phyloP scores from a whole-genome alignment of 2,329 filamentous ascomycete genomes.

The Colletotrichum sidae region DNA sequence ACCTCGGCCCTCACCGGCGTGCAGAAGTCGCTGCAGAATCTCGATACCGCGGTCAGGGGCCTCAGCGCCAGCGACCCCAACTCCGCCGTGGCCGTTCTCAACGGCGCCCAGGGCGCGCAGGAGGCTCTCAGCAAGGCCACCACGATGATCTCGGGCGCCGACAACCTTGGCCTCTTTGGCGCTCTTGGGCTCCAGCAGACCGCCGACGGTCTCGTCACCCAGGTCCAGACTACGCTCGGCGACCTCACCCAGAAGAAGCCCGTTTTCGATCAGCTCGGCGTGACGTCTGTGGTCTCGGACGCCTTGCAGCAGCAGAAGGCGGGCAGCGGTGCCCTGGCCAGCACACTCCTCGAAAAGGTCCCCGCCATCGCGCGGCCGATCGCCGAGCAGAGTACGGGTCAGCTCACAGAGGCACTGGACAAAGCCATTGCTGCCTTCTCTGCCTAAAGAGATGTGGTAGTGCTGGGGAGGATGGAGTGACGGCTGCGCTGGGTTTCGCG shows the following conservation, averaged over 20 bases:
- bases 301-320: slow-evolving; percentile 24
- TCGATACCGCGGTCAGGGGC: slow-evolving; percentile 29
- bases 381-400: slow-evolving; percentile 31
- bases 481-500: slow-evolving; percentile 25
- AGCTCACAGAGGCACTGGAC: slow-evolving; percentile 26
- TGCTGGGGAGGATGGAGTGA: neutral
- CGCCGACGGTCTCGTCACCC: slow-evolving; percentile 11
- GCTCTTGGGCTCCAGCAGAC: slow-evolving; percentile 34
- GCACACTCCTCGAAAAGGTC: slow-evolving; percentile 28
- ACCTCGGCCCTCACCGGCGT: slow-evolving; percentile 29
- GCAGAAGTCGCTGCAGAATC: slow-evolving; percentile 11
- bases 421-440: slow-evolving; percentile 23
- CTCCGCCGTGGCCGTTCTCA: slow-evolving; percentile 15
- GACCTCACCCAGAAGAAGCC: slow-evolving; percentile 31
- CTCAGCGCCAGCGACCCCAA: slow-evolving; percentile 27
- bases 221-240: slow-evolving; percentile 29
- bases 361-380: slow-evolving; percentile 31
- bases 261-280: slow-evolving; percentile 34
- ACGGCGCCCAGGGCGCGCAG: slow-evolving; percentile 24
- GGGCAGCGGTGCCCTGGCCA: slow-evolving; percentile 11
- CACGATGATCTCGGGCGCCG: slow-evolving; percentile 14
- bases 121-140: slow-evolving; percentile 5
- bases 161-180: slow-evolving; percentile 19
- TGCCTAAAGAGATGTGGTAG: neutral
- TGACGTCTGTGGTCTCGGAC: slow-evolving; percentile 23